Evolutionary conservation across 495 filamentous ascomycete species (phyloP).

Genomic region (Daldinia concentrica): DNA sequence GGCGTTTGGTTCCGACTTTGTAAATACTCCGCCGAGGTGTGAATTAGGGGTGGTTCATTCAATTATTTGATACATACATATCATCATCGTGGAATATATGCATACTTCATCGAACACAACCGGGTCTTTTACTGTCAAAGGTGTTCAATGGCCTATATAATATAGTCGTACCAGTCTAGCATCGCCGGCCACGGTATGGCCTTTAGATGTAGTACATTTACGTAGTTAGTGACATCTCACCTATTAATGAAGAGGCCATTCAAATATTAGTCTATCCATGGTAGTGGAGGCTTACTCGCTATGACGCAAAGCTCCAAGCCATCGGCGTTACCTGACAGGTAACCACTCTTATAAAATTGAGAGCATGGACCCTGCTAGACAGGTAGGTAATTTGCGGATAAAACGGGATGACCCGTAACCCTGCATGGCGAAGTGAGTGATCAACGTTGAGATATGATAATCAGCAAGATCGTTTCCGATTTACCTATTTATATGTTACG

Average conservation of each 20-base stretch:
- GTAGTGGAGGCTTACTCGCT: too few species aligned
- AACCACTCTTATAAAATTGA: not conserved
- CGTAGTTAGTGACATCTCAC: not conserved
- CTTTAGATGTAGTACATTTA: not conserved
- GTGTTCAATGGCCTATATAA: not conserved
- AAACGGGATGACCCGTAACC: slow-evolving; percentile 18
- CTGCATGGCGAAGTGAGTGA: slow-evolving; percentile 10
- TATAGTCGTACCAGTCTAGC: not conserved
- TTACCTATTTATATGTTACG: not conserved
- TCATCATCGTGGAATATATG: slow-evolving; percentile 3
- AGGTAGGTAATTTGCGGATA: not conserved
- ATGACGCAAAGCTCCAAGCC: not conserved
- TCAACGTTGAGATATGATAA: slow-evolving; percentile 1
- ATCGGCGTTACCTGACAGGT: not conserved
- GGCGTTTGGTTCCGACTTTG: slow-evolving; percentile 28
- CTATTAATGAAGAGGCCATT: not conserved
- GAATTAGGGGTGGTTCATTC: slow-evolving; percentile 11
- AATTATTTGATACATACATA: slow-evolving; percentile 16
- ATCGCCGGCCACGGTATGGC: too few species aligned
- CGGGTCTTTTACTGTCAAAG: not conserved
- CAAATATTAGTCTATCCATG: not conserved
- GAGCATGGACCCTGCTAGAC: not conserved
- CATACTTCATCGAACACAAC: not conserved
- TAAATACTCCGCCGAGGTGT: slow-evolving; percentile 24
- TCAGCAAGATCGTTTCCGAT: not conserved